A percentile compares a stretch with the other conserved stretches of the same genome.
Conservation (phyloP, 345 rosid species). For the Citrus australasica region DNA sequence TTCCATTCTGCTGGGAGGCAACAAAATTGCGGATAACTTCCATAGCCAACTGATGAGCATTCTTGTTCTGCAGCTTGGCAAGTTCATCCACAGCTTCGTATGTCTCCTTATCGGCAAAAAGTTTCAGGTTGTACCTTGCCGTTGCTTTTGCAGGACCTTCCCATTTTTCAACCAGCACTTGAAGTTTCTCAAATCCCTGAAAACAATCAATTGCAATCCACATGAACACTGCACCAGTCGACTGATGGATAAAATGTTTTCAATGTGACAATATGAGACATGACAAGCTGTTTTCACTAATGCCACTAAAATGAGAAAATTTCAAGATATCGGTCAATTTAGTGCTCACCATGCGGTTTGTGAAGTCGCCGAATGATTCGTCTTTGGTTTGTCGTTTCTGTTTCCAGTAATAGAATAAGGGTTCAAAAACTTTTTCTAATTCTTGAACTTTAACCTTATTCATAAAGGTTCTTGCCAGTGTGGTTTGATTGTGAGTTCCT, state of each 20-base stretch:
- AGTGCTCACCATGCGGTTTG: constrained; percentile 70
- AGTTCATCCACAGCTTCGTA: constrained; percentile 60
- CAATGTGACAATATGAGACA: neutral
- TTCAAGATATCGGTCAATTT: neutral
- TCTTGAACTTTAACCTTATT: constrained; percentile 90
- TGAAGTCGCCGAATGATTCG: constrained; percentile 89
- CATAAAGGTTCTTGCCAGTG: constrained; percentile 76
- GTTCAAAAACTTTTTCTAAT: constrained; percentile 83
- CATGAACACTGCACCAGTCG: neutral
- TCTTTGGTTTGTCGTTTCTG: constrained; percentile 61
- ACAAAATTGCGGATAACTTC: constrained; percentile 67
- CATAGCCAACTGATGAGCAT: constrained; percentile 60
- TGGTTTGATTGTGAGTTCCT: constrained; percentile 83
- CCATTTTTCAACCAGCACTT: constrained; percentile 68
- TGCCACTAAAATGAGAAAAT: neutral
- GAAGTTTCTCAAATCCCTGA: constrained; percentile 91
- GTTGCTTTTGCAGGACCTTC: constrained; percentile 50
- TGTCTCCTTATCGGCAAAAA: constrained; percentile 60
- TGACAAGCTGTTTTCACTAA: neutral
- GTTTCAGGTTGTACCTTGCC: constrained; percentile 47
- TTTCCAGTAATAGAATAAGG: constrained; percentile 89
- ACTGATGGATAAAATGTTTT: neutral
- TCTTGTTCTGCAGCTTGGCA: constrained; percentile 61
- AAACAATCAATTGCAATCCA: neutral
- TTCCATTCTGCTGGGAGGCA: constrained; percentile 52